phyloP scores from a whole-genome alignment of 2,329 filamentous ascomycete genomes.

The Escovopsis sp. region DNA sequence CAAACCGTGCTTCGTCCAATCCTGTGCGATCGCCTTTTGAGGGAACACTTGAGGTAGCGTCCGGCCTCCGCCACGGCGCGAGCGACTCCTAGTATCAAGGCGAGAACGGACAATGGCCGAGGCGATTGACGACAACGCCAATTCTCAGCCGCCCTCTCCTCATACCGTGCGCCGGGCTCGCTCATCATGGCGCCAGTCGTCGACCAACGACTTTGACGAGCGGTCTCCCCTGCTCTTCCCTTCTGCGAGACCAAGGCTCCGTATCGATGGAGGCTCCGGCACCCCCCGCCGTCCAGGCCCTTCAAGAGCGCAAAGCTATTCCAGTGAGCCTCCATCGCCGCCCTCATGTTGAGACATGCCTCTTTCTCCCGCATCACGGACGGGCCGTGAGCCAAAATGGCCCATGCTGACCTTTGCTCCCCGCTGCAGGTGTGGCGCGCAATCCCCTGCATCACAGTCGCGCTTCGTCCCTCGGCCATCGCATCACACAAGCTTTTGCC shows the following conservation, averaged over 20 bases:
- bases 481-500: slow-evolving; percentile 45
- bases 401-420: not conserved
- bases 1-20: too few relatives aligned
- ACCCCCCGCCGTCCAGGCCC: slow-evolving; percentile 15
- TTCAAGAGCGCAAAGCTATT: slow-evolving; percentile 28
- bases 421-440: slow-evolving; percentile 20
- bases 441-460: slow-evolving; percentile 37
- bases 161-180: slow-evolving; percentile 14
- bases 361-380: too few relatives aligned
- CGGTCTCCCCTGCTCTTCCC: slow-evolving; percentile 26
- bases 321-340: slow-evolving; percentile 18
- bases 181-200: slow-evolving; percentile 13
- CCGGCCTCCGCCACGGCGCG: too few relatives aligned
- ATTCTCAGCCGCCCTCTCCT: slow-evolving; percentile 20
- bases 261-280: slow-evolving; percentile 20
- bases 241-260: slow-evolving; percentile 25
- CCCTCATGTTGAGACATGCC: not conserved
- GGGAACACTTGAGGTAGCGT: too few relatives aligned
- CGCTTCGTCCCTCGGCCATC: slow-evolving; percentile 41
- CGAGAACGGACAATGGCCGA: slow-evolving; percentile 14
- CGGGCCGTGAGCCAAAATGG: too few relatives aligned
- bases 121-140: slow-evolving; percentile 11
- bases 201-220: slow-evolving; percentile 24
- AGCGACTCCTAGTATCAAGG: too few relatives aligned
- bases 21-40: too few relatives aligned